Evolutionary conservation across 768 basidiomycete species (phyloP).

Genomic region (Hygrophoropsis aurantiaca): DNA sequence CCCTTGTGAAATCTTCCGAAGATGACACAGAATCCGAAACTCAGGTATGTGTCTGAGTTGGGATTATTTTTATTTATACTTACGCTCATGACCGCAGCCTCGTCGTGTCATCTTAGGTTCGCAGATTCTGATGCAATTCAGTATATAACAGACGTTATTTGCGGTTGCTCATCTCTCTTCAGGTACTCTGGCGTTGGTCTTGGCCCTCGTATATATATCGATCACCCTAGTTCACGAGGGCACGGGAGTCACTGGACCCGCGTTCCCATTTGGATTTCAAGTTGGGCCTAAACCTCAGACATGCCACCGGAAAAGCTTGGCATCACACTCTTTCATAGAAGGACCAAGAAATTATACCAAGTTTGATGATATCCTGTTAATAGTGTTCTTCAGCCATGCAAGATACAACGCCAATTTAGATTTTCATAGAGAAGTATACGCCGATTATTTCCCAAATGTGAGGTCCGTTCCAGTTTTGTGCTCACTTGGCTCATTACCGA

Average conservation of each 20-base stretch:
- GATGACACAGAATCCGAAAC: conserved; percentile 8
- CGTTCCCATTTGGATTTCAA: neutral
- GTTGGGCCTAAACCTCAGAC: neutral
- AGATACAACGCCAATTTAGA: conserved; percentile 48
- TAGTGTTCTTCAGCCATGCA: conserved; percentile 52
- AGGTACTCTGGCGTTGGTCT: neutral
- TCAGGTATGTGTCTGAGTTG: conserved; percentile 13
- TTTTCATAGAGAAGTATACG: conserved; percentile 45
- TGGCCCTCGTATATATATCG: conserved; percentile 5
- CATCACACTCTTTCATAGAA: conserved; percentile 9
- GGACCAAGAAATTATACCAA: conserved; percentile 27
- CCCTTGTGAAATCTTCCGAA: neutral
- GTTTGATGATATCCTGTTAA: conserved; percentile 43
- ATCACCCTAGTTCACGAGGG: neutral
- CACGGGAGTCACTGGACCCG: conserved; percentile 1
- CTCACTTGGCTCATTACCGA: neutral
- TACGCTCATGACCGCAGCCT: conserved; percentile 5
- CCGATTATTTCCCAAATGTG: conserved; percentile 51
- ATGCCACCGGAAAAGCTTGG: conserved; percentile 24
- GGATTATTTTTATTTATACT: neutral
- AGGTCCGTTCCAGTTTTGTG: conserved; percentile 7
- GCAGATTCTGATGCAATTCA: neutral
- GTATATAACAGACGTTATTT: neutral
- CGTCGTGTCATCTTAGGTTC: neutral
- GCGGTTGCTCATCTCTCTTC: neutral